Evolutionary conservation across 2,329 filamentous ascomycete genomes (phyloP).

Genomic region (Diaporthe sp.): DNA sequence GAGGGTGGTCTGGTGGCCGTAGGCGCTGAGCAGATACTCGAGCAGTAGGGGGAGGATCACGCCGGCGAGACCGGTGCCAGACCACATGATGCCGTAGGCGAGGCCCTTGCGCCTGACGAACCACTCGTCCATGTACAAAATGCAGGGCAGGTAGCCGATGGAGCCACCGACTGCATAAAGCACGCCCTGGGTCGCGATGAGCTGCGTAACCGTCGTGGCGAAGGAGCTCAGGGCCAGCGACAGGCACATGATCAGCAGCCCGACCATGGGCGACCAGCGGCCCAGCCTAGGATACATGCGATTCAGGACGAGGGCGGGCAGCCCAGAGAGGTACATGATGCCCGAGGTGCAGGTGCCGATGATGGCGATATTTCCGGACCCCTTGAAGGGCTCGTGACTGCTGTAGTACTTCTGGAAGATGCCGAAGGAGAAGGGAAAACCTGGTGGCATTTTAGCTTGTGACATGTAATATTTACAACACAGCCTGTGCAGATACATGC

Average conservation of each 20-base stretch:
- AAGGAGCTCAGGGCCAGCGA: slow-evolving; percentile 67
- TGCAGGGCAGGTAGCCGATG: slow-evolving; percentile 68
- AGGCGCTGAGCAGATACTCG: slow-evolving; percentile 61
- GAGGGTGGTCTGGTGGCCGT: slow-evolving; percentile 67
- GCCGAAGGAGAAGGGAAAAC: slow-evolving; percentile 77
- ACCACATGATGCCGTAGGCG: slow-evolving; percentile 74
- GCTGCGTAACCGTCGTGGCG: slow-evolving; percentile 63
- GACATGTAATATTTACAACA: not conserved
- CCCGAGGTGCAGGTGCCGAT: slow-evolving; percentile 56
- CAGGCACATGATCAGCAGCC: slow-evolving; percentile 65
- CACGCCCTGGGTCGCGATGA: slow-evolving; percentile 73
- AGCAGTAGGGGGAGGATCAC: slow-evolving; percentile 67
- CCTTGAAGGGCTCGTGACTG: slow-evolving; percentile 69
- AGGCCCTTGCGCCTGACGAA: slow-evolving; percentile 70
- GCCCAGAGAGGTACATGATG: slow-evolving; percentile 69
- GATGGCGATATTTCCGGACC: slow-evolving; percentile 67
- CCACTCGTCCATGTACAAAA: slow-evolving; percentile 73
- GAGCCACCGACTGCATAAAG: slow-evolving; percentile 71
- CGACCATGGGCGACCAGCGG: slow-evolving; percentile 58
- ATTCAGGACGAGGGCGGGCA: slow-evolving; percentile 62
- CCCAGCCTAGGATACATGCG: slow-evolving; percentile 56
- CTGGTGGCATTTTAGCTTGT: slow-evolving; percentile 53
- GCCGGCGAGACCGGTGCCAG: slow-evolving; percentile 64
- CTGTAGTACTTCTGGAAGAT: slow-evolving; percentile 80
- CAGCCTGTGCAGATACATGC: not conserved